Evolutionary conservation across 495 filamentous ascomycete genomes (phyloP), one percentile per base, ranked within the genome.

Genomic region (Cercophora newfieldiana): DNA sequence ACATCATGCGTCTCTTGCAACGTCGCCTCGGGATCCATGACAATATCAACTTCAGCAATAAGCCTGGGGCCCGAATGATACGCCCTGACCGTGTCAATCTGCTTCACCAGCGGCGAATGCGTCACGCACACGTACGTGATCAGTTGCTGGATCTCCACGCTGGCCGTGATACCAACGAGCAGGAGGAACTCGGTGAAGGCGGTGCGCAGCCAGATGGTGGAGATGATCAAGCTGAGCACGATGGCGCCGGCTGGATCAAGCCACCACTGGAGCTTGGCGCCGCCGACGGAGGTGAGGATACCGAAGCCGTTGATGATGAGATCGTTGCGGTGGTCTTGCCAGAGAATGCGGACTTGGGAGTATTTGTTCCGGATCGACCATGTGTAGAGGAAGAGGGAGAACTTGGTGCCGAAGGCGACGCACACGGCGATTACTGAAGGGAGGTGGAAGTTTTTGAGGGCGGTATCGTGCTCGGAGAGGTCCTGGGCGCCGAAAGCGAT

Each of bases 71-170:
- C 95, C 19, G 88, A 89, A 70, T 97, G 94, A 77, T 96, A 99
- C 0, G 92, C 91, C 48, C 95, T 87, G 31, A 98, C 95, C 18
- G 95, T 99, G 75, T 99, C 95, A 72, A 99, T 95, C 68, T 90
- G 90, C 18, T 78, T 82, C 74, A 99, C 92, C 18, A 69, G 59
- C 7, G 89, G 87, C 30, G 90, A 93, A 80, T 98, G 96, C 21
- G 96, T 99, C 80, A 99, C 88, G 44, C 92, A 93, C 73, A 98
- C 91, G 78, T 99, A 99, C 0, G 95, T 99, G 67, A 98, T 96
- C 65, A 96, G 85, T 76, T 97, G 93, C 79, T 96, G 89, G 80
- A 90, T 92, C 70, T 91, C 86, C 10, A 92, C 90, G 53, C 90
- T 86, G 0, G 95, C 96, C 0, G 90, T 91, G 2, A 96, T 90